A percentile compares a stretch with the other conserved stretches of the same genome.
phyloP scores from a whole-genome alignment of 192 early-diverging fungal species.

The Gaertneriomyces sp. region DNA sequence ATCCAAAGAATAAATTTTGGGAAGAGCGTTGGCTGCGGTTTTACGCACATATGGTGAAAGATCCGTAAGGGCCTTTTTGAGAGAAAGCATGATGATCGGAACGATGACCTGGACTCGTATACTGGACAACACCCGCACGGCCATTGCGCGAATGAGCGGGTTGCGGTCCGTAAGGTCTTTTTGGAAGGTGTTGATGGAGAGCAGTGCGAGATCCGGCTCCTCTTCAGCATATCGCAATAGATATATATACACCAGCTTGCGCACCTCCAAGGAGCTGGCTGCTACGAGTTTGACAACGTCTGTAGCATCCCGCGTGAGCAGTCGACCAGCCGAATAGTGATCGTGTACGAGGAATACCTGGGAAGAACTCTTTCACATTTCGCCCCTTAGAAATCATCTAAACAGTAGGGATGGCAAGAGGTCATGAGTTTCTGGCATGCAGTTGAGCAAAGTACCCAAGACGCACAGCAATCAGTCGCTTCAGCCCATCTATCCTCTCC shows the following conservation, averaged over 20 bases:
- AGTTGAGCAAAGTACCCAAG: background rate
- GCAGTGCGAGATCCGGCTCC: conserved; percentile 90
- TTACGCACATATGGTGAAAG: conserved; percentile 90
- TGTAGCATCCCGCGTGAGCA: conserved; percentile 28
- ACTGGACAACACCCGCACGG: conserved; percentile 90
- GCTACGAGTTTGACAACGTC: conserved; percentile 98
- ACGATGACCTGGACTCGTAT: conserved; percentile 57
- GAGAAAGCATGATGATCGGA: conserved; percentile 70
- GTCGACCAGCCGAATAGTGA: background rate
- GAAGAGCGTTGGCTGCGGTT: conserved; percentile 84
- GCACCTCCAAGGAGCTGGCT: conserved; percentile 79
- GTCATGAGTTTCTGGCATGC: too few relatives aligned
- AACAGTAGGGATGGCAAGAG: background rate
- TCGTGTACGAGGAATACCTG: conserved; percentile 29
- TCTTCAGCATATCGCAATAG: conserved; percentile 91
- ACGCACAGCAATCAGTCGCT: conserved; percentile 72
- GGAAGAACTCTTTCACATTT: conserved; percentile 83
- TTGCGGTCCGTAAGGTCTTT: conserved; percentile 90
- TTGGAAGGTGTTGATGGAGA: conserved; percentile 98
- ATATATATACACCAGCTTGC: conserved; percentile 96
- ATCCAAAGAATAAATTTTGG: conserved; percentile 85
- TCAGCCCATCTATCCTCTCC: conserved; percentile 90
- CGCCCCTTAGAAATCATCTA: conserved; percentile 87
- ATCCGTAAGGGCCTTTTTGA: conserved; percentile 83
- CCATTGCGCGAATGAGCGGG: conserved; percentile 91